phyloP scores from a whole-genome alignment of 2,329 filamentous ascomycete genomes.

The Huntiella savannae region DNA sequence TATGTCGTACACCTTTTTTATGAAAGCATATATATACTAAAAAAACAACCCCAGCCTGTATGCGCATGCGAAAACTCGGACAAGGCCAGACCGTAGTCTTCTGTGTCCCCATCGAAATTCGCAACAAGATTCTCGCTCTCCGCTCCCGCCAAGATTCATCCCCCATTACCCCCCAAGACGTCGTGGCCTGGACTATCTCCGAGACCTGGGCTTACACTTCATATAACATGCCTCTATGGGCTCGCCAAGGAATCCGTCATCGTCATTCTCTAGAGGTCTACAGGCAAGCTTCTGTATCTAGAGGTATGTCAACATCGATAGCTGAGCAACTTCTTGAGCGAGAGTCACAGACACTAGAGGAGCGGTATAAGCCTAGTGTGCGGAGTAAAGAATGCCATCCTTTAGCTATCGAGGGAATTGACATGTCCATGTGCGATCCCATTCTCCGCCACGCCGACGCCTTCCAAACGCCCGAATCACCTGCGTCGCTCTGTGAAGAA shows the following conservation, averaged over 20 bases:
- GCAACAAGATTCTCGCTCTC: conserved; percentile 27
- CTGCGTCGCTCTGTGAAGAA: conserved; percentile 37
- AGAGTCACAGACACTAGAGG: conserved; percentile 32
- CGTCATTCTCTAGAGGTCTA: conserved; percentile 23
- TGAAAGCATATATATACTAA: not conserved
- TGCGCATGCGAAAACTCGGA: conserved; percentile 50
- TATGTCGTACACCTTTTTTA: conserved; percentile 15
- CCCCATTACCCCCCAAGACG: conserved; percentile 25
- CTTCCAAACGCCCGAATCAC: not conserved
- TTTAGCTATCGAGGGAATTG: not conserved
- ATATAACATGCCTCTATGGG: conserved; percentile 38
- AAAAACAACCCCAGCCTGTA: conserved; percentile 31
- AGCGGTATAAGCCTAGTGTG: conserved; percentile 28
- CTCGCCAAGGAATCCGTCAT: conserved; percentile 35
- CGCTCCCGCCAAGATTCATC: conserved; percentile 6
- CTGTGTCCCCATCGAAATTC: conserved; percentile 38
- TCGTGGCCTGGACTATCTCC: conserved; percentile 38
- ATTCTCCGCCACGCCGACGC: conserved; percentile 1
- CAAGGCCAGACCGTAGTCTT: conserved; percentile 47
- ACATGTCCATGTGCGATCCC: not conserved
- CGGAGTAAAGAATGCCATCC: not conserved
- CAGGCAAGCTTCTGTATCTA: conserved; percentile 8
- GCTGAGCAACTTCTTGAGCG: conserved; percentile 32
- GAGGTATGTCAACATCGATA: conserved; percentile 14
- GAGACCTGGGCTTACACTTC: conserved; percentile 34